These are phyloP conservation scores for Pontederia paniculata DNA, from an alignment of 176 grass and related monocot species.

Conservation along the genomic window DNA sequence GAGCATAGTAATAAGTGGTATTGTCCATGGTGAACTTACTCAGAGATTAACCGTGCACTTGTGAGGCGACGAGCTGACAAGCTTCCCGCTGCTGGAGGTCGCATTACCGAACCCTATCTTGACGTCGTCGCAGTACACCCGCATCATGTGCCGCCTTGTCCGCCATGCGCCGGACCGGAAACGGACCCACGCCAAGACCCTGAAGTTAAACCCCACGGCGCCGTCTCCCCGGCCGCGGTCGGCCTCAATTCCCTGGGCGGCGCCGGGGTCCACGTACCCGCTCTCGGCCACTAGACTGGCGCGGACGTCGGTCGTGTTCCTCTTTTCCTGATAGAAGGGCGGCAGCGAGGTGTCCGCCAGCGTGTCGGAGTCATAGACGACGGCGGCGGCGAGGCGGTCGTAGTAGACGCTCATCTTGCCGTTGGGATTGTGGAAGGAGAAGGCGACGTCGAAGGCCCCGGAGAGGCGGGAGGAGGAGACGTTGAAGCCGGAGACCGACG, in stretches of 20 bases:
- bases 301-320: constrained; percentile 33
- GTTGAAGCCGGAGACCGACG: constrained; percentile 40
- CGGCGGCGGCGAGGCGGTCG: constrained; percentile 21
- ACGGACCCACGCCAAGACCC: constrained; percentile 35
- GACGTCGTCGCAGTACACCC: constrained; percentile 50
- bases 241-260: constrained; percentile 24
- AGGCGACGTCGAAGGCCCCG: constrained; percentile 35
- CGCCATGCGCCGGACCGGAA: constrained; percentile 64
- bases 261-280: constrained; percentile 39
- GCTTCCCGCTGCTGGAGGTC: constrained; percentile 5
- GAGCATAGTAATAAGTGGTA: no score
- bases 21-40: no score
- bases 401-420: constrained; percentile 52
- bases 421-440: constrained; percentile 56
- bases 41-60: background rate
- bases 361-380: constrained; percentile 26
- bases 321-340: constrained; percentile 40
- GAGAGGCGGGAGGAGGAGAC: constrained; percentile 33
- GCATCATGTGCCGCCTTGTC: constrained; percentile 40
- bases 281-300: constrained; percentile 36
- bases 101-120: constrained; percentile 37
- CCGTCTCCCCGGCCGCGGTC: constrained; percentile 23
- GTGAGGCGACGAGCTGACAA: background rate
- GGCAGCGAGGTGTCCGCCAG: constrained; percentile 47
- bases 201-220: constrained; percentile 37